Conservation (phyloP, 495 filamentous ascomycete genomes). For the Hypoxylon lenormandii region DNA sequence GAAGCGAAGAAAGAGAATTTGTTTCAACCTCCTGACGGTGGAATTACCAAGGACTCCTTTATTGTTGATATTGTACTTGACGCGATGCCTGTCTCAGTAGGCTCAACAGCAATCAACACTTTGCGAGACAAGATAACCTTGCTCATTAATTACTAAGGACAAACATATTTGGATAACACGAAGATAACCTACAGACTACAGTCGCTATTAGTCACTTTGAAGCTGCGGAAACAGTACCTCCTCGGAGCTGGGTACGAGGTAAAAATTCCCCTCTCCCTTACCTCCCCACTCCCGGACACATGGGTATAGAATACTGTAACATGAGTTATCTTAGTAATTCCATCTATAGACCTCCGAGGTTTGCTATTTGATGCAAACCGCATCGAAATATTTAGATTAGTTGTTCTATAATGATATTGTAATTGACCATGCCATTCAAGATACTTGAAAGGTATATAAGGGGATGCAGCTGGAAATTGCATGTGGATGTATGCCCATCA, state of each 20-base stretch:
- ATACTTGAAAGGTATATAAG: too few relatives aligned
- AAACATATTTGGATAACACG: neutral
- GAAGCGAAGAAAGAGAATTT: neutral
- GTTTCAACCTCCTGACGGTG: neutral
- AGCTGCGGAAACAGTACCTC: constrained; percentile 24
- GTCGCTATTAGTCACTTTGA: neutral
- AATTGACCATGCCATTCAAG: too few relatives aligned
- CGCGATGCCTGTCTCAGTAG: neutral
- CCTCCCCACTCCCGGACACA: constrained; percentile 2
- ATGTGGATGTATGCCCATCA: too few relatives aligned
- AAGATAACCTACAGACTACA: too few relatives aligned
- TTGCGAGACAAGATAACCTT: neutral
- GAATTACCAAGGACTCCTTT: neutral
- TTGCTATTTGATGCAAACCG: too few relatives aligned
- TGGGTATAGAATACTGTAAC: neutral
- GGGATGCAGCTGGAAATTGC: too few relatives aligned
- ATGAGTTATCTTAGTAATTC: neutral
- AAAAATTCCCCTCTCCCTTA: neutral
- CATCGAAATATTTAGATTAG: too few relatives aligned
- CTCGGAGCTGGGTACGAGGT: constrained; percentile 21
- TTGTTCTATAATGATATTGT: too few relatives aligned
- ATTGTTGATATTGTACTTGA: neutral
- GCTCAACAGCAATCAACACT: neutral
- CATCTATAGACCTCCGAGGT: neutral
- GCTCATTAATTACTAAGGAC: neutral